Evolutionary conservation across 169 alveolate genomes (phyloP), one percentile per base, ranked within the genome.

Genomic region (Toxoplasma gondii): DNA sequence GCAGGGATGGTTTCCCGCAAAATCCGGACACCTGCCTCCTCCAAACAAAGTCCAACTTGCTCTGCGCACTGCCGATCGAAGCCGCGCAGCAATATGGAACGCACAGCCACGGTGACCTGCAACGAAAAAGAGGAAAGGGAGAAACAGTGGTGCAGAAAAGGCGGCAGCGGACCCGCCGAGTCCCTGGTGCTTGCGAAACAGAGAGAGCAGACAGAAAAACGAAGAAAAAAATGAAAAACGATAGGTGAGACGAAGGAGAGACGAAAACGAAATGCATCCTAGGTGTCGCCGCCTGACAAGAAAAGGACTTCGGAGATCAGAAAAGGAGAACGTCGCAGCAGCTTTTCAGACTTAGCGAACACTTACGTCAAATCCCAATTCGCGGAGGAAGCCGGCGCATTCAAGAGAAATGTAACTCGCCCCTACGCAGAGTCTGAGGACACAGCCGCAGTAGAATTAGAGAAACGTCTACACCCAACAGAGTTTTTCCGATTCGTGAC

Each of bases 371-470:
- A 94, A 98, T 4, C 99, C 99, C 69, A 99, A 96, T 16, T 98
- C 98, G 78, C 97, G 97, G 54, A 99, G 95, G 95, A 99, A 99
- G 0, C 99, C 99, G 31, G 99, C 99, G 96, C 99, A 98, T 96
- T 99, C 99, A 43, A 99, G 96, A 24, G 99, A 99, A 22, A 99
- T 99, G 96, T 98, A 99, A 24, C 99, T 97, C 29, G 99, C 99
- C 16, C 99, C 99, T 44, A 99, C 99, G 12, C 99, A 97, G 27
- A 99, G 96, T 17, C 99, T 97, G 91, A 64, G 91, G n/a, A 36
- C 1, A 82, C 58, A 80, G 17, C 22, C 84, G 27, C 49, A 90
- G 38, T 39, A 38, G 58, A 58, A 27, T 19, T 27, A 58, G n/a
- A 58, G 17, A 17, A 58, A 19, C 27, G n/a, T 58, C 17, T 19